Base-by-base conservation (phyloP, 306 rosid species). In the Hippophae rhamnoides region DNA sequence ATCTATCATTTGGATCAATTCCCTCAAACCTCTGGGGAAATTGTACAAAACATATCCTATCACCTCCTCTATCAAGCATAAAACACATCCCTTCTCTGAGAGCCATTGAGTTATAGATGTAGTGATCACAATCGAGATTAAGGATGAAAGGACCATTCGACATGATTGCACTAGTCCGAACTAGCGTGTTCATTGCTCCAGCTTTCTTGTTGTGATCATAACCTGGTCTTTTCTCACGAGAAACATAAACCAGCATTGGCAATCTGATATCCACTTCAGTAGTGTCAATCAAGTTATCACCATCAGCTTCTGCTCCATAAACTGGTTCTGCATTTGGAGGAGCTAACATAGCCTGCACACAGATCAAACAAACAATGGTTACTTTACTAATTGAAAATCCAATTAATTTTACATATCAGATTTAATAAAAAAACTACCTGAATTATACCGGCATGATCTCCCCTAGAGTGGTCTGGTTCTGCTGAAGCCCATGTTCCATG, bases 21-120 rank as follows among this genome's bases (percentile, higher is more conserved):
- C 96, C 96, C 63, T 88, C 96, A 54, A 88, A 88, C 64, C 96
- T 74, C 68, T 88, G 96, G 9, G 96, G 96, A 76, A 88, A 88
- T 47, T 88, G 96, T 52, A 88, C 96, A 56, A 80, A 88, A 54
- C 89, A 82, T 57, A 88, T 82, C 64, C 96, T 81, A 62, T 88
- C 96, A 60, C 94, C 93, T 0, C 96, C 96, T 56, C 89, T 77
- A 42, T 88, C 96, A 13, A 88, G 96, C 96, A 88, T 88, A 67
- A 88, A 88, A 71, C 96, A 88, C 89, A 88, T 85, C 5, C 92
- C 96, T 78, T 88, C 96, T 60, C 94, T 76, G n/a, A 88, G 60
- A 57, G 96, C 96, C 61, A 72, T 56, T 41, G 96, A 88, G 74
- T 88, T 84, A 76, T 82, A 73, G 48, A 88, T 69, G 69, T 88